Evolutionary conservation across 2,329 filamentous ascomycete genomes (phyloP).

Genomic region (Colletotrichum phormii): DNA sequence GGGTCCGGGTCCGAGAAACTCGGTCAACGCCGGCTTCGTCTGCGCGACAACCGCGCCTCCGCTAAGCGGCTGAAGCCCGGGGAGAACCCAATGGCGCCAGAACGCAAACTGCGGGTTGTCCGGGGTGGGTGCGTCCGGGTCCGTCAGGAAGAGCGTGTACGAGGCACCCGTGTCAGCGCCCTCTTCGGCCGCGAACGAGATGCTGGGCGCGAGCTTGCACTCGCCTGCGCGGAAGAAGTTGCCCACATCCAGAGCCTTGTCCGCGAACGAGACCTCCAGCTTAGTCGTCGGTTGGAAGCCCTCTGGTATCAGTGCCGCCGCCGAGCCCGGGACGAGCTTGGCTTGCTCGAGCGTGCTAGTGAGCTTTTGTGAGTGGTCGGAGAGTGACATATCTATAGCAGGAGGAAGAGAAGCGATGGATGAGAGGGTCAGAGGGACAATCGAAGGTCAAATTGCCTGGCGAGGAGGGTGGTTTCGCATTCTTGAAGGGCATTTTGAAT

Average conservation of each 20-base stretch:
- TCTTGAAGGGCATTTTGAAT: background rate
- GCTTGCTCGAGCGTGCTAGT: conserved; percentile 49
- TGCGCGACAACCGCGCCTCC: conserved; percentile 41
- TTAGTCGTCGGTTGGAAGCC: conserved; percentile 55
- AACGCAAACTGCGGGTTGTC: conserved; percentile 66
- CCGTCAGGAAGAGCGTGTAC: conserved; percentile 62
- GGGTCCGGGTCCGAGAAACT: conserved; percentile 57
- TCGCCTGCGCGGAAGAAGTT: conserved; percentile 54
- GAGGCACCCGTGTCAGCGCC: conserved; percentile 44
- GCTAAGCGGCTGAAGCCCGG: conserved; percentile 49
- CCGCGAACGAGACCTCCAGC: conserved; percentile 51
- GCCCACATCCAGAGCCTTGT: conserved; percentile 48
- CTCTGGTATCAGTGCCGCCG: conserved; percentile 52
- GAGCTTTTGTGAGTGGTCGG: conserved; percentile 41
- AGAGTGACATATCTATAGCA: conserved; percentile 18
- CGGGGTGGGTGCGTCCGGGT: conserved; percentile 66
- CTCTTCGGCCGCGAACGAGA: conserved; percentile 50
- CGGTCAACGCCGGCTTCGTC: conserved; percentile 51
- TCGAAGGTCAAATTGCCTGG: too few relatives aligned
- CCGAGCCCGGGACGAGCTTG: conserved; percentile 53
- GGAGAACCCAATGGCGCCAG: conserved; percentile 66
- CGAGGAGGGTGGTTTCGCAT: background rate
- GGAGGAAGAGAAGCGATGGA: background rate
- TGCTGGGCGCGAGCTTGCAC: conserved; percentile 49
- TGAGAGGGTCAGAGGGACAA: background rate